These are phyloP conservation scores for Phytophthora ramorum DNA, from an alignment of 352 stramenopile genomes.

Conservation along the genomic window DNA sequence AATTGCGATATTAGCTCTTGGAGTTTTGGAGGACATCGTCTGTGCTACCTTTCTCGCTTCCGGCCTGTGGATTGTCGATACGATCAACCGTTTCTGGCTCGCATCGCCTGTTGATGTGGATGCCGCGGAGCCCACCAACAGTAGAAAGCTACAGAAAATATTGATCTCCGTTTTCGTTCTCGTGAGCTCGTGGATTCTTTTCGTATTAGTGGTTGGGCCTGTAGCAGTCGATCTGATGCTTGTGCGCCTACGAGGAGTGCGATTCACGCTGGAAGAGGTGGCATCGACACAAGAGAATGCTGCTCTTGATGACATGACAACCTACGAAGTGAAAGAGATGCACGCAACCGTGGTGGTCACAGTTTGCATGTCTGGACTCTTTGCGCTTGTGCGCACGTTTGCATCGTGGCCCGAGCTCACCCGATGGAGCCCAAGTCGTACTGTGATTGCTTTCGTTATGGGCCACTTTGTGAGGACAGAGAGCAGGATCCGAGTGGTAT, in stretches of 20 bases:
- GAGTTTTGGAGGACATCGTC: conserved; percentile 45
- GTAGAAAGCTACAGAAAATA: not conserved
- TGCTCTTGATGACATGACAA: conserved; percentile 10
- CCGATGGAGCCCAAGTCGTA: conserved; percentile 9
- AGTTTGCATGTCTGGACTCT: conserved; percentile 1
- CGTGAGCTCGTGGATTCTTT: conserved; percentile 28
- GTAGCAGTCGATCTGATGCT: conserved; percentile 43
- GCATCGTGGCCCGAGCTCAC: conserved; percentile 8
- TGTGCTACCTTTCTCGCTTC: conserved; percentile 32
- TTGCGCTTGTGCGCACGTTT: conserved; percentile 21
- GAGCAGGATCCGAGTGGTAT: conserved; percentile 14
- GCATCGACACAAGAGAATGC: conserved; percentile 26
- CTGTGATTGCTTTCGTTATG: not conserved
- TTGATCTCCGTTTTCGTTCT: conserved; percentile 5
- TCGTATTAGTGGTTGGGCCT: conserved; percentile 20
- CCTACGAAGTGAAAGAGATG: conserved; percentile 12
- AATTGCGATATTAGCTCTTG: conserved; percentile 25
- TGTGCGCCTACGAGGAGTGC: conserved; percentile 35
- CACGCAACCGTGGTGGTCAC: conserved; percentile 8
- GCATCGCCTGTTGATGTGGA: not conserved
- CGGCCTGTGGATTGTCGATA: conserved; percentile 25
- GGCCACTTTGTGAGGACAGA: conserved; percentile 4
- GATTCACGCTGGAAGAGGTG: conserved; percentile 51
- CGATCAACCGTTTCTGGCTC: not conserved
- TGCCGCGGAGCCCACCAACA: not conserved